A percentile compares a stretch with the other conserved stretches of the same genome.
These are phyloP conservation scores for Toxicodendron radicans DNA, from an alignment of 345 rosid species.

Conservation along the genomic window DNA sequence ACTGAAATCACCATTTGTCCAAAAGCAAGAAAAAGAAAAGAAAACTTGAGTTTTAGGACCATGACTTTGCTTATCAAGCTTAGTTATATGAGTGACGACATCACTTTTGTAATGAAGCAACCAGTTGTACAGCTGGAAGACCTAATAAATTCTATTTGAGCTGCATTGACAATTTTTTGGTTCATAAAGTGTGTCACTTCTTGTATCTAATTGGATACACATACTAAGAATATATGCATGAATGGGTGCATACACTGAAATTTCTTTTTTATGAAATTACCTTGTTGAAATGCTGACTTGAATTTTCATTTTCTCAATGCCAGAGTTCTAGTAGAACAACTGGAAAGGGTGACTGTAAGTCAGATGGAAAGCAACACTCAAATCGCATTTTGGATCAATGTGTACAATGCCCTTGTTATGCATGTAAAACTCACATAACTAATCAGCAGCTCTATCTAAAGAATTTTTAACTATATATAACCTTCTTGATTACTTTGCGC, in stretches of 20 bases:
- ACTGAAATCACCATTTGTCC: too few relatives aligned
- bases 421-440: constrained; percentile 52
- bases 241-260: background rate
- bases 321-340: constrained; percentile 88
- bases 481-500: constrained; percentile 18
- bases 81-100: too few relatives aligned
- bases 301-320: constrained; percentile 23
- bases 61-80: too few relatives aligned
- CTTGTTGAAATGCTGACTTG: background rate
- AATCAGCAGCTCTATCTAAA: background rate
- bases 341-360: constrained; percentile 59
- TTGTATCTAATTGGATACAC: background rate
- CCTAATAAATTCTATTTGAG: background rate
- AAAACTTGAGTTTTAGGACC: too few relatives aligned
- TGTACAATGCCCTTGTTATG: constrained; percentile 91
- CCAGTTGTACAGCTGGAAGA: too few relatives aligned
- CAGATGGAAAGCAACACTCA: constrained; percentile 64
- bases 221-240: background rate
- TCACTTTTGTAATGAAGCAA: too few relatives aligned
- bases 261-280: background rate
- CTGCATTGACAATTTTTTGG: background rate
- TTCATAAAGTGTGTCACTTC: background rate
- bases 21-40: too few relatives aligned
- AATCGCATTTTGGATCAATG: constrained; percentile 86
- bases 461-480: constrained; percentile 12